Percentiles rank a stretch among this genome's conserved stretches.
phyloP scores from a whole-genome alignment of 768 basidiomycete species.

The Rhodosporidiobolus sp. region DNA sequence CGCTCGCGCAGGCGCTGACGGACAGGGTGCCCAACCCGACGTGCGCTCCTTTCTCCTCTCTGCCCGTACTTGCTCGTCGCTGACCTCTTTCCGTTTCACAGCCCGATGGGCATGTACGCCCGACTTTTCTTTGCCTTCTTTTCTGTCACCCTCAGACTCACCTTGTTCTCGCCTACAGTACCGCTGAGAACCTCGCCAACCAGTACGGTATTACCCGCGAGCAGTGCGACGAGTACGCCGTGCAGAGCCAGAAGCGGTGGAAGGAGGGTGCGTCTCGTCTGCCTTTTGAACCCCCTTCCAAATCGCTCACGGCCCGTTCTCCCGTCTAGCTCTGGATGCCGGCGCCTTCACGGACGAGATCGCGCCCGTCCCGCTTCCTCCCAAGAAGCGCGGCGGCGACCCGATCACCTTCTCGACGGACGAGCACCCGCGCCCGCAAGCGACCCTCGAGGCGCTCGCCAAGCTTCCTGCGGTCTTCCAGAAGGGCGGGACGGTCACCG shows the following conservation, averaged over 20 bases:
- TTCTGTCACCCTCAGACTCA: no score
- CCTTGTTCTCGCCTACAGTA: slow-evolving; percentile 34
- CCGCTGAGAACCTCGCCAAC: slow-evolving; percentile 52
- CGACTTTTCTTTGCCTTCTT: no score
- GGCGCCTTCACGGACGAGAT: slow-evolving; percentile 47
- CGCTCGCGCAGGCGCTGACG: slow-evolving; percentile 49
- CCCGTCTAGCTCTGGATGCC: slow-evolving; percentile 35
- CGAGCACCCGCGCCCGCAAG: slow-evolving; percentile 50
- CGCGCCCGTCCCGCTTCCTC: slow-evolving; percentile 44
- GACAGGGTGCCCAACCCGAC: slow-evolving; percentile 51
- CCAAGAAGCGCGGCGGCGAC: slow-evolving; percentile 42
- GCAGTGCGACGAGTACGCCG: slow-evolving; percentile 50
- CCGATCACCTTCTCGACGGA: slow-evolving; percentile 44
- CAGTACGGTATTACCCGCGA: slow-evolving; percentile 51
- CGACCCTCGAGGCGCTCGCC: slow-evolving; percentile 47
- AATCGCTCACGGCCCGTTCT: not conserved
- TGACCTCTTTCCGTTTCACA: not conserved
- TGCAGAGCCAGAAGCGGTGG: slow-evolving; percentile 50
- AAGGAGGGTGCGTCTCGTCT: slow-evolving; percentile 32
- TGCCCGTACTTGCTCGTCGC: no score
- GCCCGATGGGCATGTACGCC: slow-evolving; percentile 33
- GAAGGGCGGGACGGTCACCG: slow-evolving; percentile 50
- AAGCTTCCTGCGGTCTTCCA: slow-evolving; percentile 49
- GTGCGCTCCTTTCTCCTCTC: slow-evolving; percentile 41
- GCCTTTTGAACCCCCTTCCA: not conserved